These are phyloP conservation scores for Eimeria necatrix DNA, from an alignment of 169 alveolate genomes.

Conservation along the genomic window DNA sequence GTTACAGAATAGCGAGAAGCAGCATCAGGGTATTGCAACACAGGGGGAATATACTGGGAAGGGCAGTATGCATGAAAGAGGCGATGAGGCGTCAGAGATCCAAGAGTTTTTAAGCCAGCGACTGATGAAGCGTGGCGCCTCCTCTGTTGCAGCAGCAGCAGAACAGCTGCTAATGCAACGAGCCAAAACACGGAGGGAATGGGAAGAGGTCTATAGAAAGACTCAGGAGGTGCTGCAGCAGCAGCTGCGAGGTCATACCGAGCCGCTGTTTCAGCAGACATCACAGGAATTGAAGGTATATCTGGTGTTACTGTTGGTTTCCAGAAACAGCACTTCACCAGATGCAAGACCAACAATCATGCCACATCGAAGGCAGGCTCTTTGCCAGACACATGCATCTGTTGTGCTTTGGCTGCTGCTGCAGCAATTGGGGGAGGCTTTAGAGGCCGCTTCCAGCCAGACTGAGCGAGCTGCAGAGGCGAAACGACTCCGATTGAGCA, in stretches of 20 bases:
- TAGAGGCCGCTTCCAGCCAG: constrained; percentile 45
- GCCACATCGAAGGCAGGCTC: too few relatives aligned
- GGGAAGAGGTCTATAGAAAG: constrained; percentile 30
- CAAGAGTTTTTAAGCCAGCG: constrained; percentile 57
- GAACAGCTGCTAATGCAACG: constrained; percentile 55
- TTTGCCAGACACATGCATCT: background rate
- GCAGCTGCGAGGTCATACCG: constrained; percentile 45
- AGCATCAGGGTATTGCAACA: background rate
- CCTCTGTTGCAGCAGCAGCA: constrained; percentile 42
- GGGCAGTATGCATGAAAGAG: constrained; percentile 27
- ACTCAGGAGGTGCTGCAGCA: constrained; percentile 50
- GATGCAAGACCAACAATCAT: background rate
- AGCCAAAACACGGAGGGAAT: constrained; percentile 38
- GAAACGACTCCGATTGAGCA: constrained; percentile 63
- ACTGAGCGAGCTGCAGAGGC: constrained; percentile 63
- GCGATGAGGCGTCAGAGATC: constrained; percentile 43
- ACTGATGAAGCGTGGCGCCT: constrained; percentile 17
- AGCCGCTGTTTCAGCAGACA: constrained; percentile 22
- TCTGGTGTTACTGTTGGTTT: background rate
- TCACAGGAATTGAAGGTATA: constrained; percentile 44
- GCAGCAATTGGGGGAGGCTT: constrained; percentile 67
- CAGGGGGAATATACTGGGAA: constrained; percentile 25
- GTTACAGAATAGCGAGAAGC: constrained; percentile 14
- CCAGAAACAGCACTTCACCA: background rate
- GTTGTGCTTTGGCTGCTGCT: constrained; percentile 14